phyloP scores from a whole-genome alignment of 352 stramenopile species.

The Phytophthora ohioensis region DNA sequence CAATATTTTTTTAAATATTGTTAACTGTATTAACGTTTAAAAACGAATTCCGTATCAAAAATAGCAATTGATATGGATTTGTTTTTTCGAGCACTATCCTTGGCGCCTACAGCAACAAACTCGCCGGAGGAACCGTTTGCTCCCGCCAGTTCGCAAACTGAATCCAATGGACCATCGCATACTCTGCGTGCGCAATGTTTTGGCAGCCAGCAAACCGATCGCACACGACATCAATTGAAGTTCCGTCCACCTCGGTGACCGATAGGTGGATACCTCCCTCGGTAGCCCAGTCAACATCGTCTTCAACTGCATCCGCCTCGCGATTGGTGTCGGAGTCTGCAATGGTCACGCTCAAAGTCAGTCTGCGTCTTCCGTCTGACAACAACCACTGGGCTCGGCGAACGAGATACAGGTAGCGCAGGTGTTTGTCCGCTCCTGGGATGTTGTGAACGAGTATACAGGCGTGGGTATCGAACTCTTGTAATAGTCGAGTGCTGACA shows the following conservation, averaged over 20 bases:
- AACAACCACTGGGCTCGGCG: constrained; percentile 1
- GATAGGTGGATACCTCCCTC: constrained; percentile 36
- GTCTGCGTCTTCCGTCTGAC: constrained; percentile 10
- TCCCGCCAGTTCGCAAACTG: constrained; percentile 56
- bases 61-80: no score
- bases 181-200: constrained; percentile 43
- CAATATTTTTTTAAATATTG: no score
- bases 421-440: constrained; percentile 9
- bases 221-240: constrained; percentile 32
- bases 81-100: no score
- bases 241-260: constrained; percentile 27
- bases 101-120: neutral
- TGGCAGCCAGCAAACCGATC: constrained; percentile 38
- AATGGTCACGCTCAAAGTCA: constrained; percentile 24
- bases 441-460: constrained; percentile 31
- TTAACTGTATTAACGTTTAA: no score
- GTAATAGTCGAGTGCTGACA: constrained; percentile 26
- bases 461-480: constrained; percentile 11
- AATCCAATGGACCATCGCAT: constrained; percentile 51
- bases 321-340: constrained; percentile 8
- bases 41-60: no score
- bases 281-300: constrained; percentile 25
- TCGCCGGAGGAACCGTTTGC: constrained; percentile 55
- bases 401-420: constrained; percentile 13
- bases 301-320: constrained; percentile 4